Evolutionary conservation across 805 yeast genomes (phyloP).

Genomic region (Candida glaebosa): DNA sequence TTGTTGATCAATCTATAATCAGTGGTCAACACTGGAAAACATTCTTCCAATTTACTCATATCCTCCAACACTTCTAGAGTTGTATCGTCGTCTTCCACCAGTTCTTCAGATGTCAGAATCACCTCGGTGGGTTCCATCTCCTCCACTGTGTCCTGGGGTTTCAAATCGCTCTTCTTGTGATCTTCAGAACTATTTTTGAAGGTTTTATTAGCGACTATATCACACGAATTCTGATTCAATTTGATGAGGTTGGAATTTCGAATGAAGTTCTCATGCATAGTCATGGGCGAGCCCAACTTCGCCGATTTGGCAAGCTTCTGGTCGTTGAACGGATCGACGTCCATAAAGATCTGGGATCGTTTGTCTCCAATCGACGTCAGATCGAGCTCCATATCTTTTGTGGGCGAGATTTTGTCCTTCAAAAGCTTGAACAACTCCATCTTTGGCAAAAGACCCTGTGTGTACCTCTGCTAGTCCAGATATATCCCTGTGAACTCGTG

Average conservation of each 20-base stretch:
- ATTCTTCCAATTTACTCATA: conserved; percentile 49
- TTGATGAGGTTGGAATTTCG: not conserved
- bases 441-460: not conserved
- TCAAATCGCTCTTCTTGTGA: too few relatives aligned
- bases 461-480: not conserved
- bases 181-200: not conserved
- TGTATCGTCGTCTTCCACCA: conserved; percentile 40
- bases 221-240: conserved; percentile 3
- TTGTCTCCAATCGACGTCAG: conserved; percentile 8
- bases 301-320: not conserved
- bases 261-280: not conserved
- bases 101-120: not conserved
- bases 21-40: conserved; percentile 51
- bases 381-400: conserved; percentile 11
- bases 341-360: conserved; percentile 9
- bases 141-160: conserved; percentile 1
- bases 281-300: not conserved
- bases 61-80: conserved; percentile 55
- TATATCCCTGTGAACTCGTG: not conserved
- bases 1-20: conserved; percentile 52
- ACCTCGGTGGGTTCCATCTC: not conserved
- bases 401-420: conserved; percentile 23
- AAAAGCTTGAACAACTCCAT: conserved; percentile 15
- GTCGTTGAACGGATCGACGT: conserved; percentile 30
- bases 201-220: not conserved